phyloP scores from a whole-genome alignment of 1,284 basidiomycete genomes.

The Irpex sp. region DNA sequence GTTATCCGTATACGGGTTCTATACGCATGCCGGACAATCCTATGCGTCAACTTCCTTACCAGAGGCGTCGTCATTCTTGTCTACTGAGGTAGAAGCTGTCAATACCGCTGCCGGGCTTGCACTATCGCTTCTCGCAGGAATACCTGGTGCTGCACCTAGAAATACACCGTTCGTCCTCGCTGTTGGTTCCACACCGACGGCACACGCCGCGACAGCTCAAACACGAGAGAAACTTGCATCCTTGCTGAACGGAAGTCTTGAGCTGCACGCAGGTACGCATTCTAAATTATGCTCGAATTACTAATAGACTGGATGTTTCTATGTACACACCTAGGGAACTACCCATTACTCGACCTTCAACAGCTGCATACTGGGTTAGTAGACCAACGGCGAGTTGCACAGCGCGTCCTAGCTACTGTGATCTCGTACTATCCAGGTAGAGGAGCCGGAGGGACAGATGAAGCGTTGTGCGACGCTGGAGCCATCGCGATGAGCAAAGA shows the following conservation, averaged over 20 bases:
- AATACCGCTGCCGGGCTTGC: conserved; percentile 65
- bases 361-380: conserved; percentile 76
- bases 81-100: conserved; percentile 70
- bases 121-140: conserved; percentile 39
- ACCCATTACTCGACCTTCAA: conserved; percentile 82
- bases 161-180: conserved; percentile 63
- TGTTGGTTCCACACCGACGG: conserved; percentile 85
- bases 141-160: conserved; percentile 27
- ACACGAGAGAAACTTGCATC: conserved; percentile 42
- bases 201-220: conserved; percentile 66
- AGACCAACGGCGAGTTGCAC: conserved; percentile 52
- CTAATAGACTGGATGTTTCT: not conserved
- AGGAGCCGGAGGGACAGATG: conserved; percentile 56
- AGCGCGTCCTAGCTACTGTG: conserved; percentile 70
- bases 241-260: conserved; percentile 57
- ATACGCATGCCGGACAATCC: conserved; percentile 76
- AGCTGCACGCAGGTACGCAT: conserved; percentile 68
- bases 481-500: conserved; percentile 86
- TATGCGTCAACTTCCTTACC: conserved; percentile 67
- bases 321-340: conserved; percentile 54
- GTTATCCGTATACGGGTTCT: conserved; percentile 78
- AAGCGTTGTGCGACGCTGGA: conserved; percentile 80
- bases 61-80: conserved; percentile 64
- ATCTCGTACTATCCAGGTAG: conserved; percentile 76
- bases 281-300: not conserved